Percentiles rank a stretch among this genome's conserved stretches.
Evolutionary conservation across 345 rosid genomes (phyloP).

Genomic region (Trapa bicornis): DNA sequence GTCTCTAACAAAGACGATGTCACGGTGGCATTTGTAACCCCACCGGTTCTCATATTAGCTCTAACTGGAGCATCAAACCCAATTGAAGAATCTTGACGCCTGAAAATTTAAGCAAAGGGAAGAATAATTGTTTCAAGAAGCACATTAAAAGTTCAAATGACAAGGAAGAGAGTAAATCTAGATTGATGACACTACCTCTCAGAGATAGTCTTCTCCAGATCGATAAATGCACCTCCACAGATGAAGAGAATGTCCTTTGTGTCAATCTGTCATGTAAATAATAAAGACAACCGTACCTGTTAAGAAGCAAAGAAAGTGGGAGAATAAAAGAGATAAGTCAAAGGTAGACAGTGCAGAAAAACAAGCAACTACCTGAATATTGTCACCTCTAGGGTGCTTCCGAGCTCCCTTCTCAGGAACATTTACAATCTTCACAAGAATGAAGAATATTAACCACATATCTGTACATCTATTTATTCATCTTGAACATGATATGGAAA

Average conservation of each 20-base stretch:
- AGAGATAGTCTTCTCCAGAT: slow-evolving; percentile 93
- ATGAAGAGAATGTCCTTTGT: slow-evolving; percentile 98
- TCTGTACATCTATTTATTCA: background rate
- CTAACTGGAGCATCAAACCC: slow-evolving; percentile 99
- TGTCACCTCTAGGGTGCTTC: slow-evolving; percentile 98
- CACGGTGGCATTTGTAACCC: slow-evolving; percentile 62
- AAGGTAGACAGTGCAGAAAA: background rate
- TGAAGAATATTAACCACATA: slow-evolving; percentile 4
- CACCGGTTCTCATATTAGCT: slow-evolving; percentile 82
- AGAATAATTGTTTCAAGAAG: slow-evolving; percentile 2
- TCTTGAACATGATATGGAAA: background rate
- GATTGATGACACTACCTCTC: slow-evolving; percentile 49
- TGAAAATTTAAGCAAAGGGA: slow-evolving; percentile 10
- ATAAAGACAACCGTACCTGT: background rate
- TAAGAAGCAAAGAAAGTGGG: background rate
- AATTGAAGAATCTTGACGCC: slow-evolving; percentile 96
- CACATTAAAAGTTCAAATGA: background rate
- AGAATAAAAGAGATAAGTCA: background rate
- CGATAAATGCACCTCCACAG: slow-evolving; percentile 96
- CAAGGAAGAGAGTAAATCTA: slow-evolving; percentile 5
- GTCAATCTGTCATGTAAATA: slow-evolving; percentile 49
- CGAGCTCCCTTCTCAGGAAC: slow-evolving; percentile 99
- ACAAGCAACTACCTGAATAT: slow-evolving; percentile 62
- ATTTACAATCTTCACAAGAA: slow-evolving; percentile 61
- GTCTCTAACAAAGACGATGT: slow-evolving; percentile 83